A percentile compares a stretch with the other conserved stretches of the same genome.
These are phyloP conservation scores for Aspergillus sp. DNA, from an alignment of 2,329 filamentous ascomycete species.

Conservation along the genomic window DNA sequence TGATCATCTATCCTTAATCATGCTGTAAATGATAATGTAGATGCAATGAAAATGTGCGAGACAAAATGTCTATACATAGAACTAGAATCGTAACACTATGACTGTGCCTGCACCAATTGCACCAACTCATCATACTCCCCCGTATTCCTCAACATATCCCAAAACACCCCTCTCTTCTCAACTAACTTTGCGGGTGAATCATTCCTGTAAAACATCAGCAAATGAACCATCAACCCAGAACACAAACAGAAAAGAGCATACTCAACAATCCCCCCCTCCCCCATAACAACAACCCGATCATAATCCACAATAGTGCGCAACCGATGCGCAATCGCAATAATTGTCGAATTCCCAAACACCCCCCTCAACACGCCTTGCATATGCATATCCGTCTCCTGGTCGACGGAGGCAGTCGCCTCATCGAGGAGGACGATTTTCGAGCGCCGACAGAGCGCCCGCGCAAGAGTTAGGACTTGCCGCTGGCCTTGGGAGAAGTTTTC, in stretches of 20 bases:
- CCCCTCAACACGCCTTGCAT: conserved; percentile 52
- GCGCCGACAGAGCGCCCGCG: conserved; percentile 52
- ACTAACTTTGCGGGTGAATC: conserved; percentile 16
- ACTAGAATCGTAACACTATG: not conserved
- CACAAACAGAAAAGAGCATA: conserved; percentile 16
- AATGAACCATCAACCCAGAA: not conserved
- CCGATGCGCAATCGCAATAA: conserved; percentile 61
- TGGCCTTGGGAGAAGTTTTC: conserved; percentile 48
- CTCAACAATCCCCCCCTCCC: conserved; percentile 49
- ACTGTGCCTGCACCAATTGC: conserved; percentile 8
- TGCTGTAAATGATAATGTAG: too few relatives aligned
- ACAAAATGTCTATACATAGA: too few relatives aligned
- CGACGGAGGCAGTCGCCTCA: conserved; percentile 59
- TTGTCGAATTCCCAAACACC: conserved; percentile 49
- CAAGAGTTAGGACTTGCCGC: conserved; percentile 56
- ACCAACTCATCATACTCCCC: conserved; percentile 22
- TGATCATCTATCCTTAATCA: too few relatives aligned
- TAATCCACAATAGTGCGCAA: conserved; percentile 59
- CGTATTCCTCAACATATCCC: conserved; percentile 20
- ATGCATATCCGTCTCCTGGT: conserved; percentile 51
- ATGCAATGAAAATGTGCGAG: too few relatives aligned
- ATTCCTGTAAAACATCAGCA: conserved; percentile 10
- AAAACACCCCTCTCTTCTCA: conserved; percentile 14
- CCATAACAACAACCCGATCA: conserved; percentile 53
- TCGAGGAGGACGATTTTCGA: conserved; percentile 55